Evolutionary conservation across 1,139 yeast genomes (phyloP).

Genomic region (Saccharomyces uvarum): DNA sequence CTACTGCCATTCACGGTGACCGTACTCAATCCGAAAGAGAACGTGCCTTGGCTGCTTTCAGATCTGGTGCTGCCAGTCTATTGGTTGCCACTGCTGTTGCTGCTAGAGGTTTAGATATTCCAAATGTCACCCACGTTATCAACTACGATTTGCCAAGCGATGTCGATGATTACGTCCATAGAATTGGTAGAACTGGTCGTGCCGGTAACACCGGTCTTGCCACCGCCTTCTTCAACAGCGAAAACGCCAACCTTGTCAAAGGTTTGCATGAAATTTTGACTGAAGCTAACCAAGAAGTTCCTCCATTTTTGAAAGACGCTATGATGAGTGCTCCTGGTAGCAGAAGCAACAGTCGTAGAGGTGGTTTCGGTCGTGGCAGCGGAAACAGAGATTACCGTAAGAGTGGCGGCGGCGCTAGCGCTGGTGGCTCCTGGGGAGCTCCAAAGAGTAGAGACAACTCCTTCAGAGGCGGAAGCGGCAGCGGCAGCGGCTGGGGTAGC

Average conservation of each 20-base stretch:
- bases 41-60: slow-evolving; percentile 71
- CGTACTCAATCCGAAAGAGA: slow-evolving; percentile 97
- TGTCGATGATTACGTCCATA: slow-evolving; percentile 96
- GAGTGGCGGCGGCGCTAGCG: slow-evolving; percentile 32
- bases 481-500: slow-evolving; percentile 16
- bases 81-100: slow-evolving; percentile 94
- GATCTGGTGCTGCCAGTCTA: slow-evolving; percentile 52
- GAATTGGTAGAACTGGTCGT: slow-evolving; percentile 99
- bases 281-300: slow-evolving; percentile 97
- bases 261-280: slow-evolving; percentile 78
- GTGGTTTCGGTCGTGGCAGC: slow-evolving; percentile 40
- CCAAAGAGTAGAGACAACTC: slow-evolving; percentile 28
- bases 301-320: slow-evolving; percentile 73
- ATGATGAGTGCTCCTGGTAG: slow-evolving; percentile 71
- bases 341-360: slow-evolving; percentile 51
- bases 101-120: slow-evolving; percentile 96
- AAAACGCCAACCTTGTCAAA: slow-evolving; percentile 81
- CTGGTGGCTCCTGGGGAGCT: slow-evolving; percentile 32
- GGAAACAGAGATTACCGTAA: slow-evolving; percentile 55
- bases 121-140: slow-evolving; percentile 95
- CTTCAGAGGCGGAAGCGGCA: slow-evolving; percentile 23
- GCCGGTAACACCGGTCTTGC: slow-evolving; percentile 99
- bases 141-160: slow-evolving; percentile 95
- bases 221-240: slow-evolving; percentile 95
- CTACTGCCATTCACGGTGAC: slow-evolving; percentile 98